phyloP scores from a whole-genome alignment of 352 stramenopile species.

The Globisporangium okanoganense region DNA sequence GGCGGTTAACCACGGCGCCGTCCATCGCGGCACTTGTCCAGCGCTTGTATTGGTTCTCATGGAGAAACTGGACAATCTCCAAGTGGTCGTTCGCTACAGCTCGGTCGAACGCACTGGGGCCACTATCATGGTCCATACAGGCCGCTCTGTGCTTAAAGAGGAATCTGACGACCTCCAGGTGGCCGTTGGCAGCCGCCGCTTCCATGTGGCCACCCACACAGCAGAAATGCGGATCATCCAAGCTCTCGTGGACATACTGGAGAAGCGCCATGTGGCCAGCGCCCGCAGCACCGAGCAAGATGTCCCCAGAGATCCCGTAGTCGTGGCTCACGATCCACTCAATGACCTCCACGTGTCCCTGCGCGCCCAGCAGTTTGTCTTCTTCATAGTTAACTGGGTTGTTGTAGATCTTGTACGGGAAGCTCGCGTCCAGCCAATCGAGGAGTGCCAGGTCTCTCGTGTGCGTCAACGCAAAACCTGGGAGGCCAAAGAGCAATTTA shows the following conservation, averaged over 20 bases:
- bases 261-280: not conserved
- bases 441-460: not conserved
- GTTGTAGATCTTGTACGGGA: not conserved
- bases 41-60: constrained; percentile 1
- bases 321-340: not conserved
- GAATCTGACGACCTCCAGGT: not conserved
- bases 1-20: not conserved
- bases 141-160: not conserved
- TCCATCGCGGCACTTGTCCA: not conserved
- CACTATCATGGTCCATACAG: not conserved
- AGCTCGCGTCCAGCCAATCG: not conserved
- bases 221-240: not conserved
- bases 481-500: not conserved
- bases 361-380: not conserved
- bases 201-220: constrained; percentile 7
- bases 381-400: not conserved
- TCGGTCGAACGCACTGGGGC: not conserved
- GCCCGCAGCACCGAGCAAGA: not conserved
- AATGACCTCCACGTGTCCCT: not conserved
- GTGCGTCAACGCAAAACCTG: not conserved
- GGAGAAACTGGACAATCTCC: constrained; percentile 16
- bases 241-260: not conserved
- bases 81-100: not conserved
- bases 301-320: not conserved
- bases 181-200: not conserved